phyloP scores from a whole-genome alignment of 257 asterid genomes.

The Primulina tabacum region DNA sequence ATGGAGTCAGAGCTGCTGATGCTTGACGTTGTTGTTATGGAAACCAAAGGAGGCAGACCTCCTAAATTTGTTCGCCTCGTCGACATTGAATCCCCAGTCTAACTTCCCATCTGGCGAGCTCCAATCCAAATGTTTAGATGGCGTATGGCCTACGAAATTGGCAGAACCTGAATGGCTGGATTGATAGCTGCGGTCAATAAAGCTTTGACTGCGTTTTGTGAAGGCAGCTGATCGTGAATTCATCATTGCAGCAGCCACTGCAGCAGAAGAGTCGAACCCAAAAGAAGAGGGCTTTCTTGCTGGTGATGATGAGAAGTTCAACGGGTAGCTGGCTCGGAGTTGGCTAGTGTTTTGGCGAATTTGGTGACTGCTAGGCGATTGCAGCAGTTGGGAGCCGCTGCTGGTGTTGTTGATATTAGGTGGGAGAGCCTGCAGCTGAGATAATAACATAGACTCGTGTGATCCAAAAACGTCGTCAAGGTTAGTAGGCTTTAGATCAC shows the following conservation, averaged over 20 bases:
- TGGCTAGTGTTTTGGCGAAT: conserved; percentile 58
- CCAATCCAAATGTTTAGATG: conserved; percentile 59
- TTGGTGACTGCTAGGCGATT: conserved; percentile 57
- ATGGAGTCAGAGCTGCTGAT: conserved; percentile 12
- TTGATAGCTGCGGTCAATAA: conserved; percentile 45
- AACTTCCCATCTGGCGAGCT: conserved; percentile 72
- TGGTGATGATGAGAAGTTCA: conserved; percentile 45
- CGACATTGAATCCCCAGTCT: conserved; percentile 88
- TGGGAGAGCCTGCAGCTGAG: conserved; percentile 53
- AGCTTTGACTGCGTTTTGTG: conserved; percentile 86
- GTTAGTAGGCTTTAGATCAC: conserved; percentile 60
- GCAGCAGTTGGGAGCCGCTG: not conserved
- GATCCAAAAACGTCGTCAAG: conserved; percentile 78
- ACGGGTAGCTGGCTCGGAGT: conserved; percentile 65
- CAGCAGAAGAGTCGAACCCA: conserved; percentile 81
- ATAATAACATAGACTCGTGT: conserved; percentile 50
- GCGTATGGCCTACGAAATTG: conserved; percentile 33
- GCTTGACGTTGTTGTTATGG: conserved; percentile 26
- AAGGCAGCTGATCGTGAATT: conserved; percentile 74
- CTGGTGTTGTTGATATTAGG: conserved; percentile 29
- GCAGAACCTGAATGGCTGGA: conserved; percentile 26
- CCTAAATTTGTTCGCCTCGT: conserved; percentile 64
- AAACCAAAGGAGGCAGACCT: conserved; percentile 60
- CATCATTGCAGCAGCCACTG: conserved; percentile 88
- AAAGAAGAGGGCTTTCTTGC: conserved; percentile 40